Evolutionary conservation across 306 rosid species (phyloP).

Genomic region (Vigna angularis): DNA sequence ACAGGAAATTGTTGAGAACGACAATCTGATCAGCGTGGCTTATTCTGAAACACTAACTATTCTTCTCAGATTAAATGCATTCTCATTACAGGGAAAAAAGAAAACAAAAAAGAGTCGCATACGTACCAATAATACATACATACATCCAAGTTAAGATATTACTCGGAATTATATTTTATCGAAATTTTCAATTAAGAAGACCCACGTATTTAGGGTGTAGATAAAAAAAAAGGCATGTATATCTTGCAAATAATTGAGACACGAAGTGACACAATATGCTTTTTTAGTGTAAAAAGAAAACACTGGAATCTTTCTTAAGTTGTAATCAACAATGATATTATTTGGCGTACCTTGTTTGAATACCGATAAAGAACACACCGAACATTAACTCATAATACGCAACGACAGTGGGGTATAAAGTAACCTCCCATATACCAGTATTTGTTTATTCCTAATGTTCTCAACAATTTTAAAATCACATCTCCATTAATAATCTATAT

Average conservation of each 20-base stretch:
- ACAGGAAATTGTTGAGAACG: constrained; percentile 31
- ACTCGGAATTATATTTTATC: constrained; percentile 10
- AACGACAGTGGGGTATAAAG: constrained; percentile 50
- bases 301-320: constrained; percentile 37
- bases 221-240: constrained; percentile 3
- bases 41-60: constrained; percentile 1
- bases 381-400: constrained; percentile 46
- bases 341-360: constrained; percentile 36
- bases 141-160: constrained; percentile 26
- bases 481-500: background rate
- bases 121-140: background rate
- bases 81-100: background rate
- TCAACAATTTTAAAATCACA: constrained; percentile 37
- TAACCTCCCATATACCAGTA: constrained; percentile 41
- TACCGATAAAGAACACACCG: constrained; percentile 37
- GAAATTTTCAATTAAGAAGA: constrained; percentile 27
- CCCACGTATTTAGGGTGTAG: constrained; percentile 34
- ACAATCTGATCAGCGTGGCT: background rate
- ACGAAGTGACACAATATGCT: constrained; percentile 54
- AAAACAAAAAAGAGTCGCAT: background rate
- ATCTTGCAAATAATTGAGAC: constrained; percentile 49
- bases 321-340: constrained; percentile 39
- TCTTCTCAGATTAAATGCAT: constrained; percentile 8
- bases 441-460: constrained; percentile 47
- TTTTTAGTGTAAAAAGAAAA: constrained; percentile 22